Evolutionary conservation across 371 early-diverging fungal species (phyloP), one percentile per base, ranked within the genome.

Genomic region (Rhizopus delemar): DNA sequence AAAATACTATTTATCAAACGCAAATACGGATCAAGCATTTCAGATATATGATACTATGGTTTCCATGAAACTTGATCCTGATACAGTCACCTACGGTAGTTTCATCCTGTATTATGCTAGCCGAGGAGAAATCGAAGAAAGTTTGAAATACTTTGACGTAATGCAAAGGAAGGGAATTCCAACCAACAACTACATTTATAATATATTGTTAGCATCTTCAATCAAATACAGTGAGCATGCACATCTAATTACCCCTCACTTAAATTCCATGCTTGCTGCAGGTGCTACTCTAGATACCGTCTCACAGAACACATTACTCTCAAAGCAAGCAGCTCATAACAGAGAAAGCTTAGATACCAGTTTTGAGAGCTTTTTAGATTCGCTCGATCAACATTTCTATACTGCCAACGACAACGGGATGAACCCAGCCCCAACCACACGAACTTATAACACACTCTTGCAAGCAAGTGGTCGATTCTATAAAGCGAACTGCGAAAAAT

Each of bases 371-470:
- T 62, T 51, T 35, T 46, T 35, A 45, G 59, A 59, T 31, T 41
- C 62, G 1, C 38, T 67, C 16, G 63, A 59, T 11, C 46, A 45
- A 52, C 51, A 46, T 35, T 34, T 56, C 22, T 46, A 28, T 31
- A 5, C 60, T 6, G 45, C 13, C 0, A 11, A 3, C n/a, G 28
- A 16, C 13, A 28, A 13, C 3, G 12, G 9, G 32, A 4, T 28
- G n/a, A 45, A 32, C 33, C 8, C 48, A 8, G 15, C 22, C 8
- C 57, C 60, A 12, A 60, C 60, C n/a, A 57, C 67, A 12, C 70
- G 73, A 16, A 78, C 78, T 5, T 59, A 66, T 34, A 78, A 78
- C 39, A 69, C 70, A 38, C 51, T 69, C 4, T 53, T 74, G 33
- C 69, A 73, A 22, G 53, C 73, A 0, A 51, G 59, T 35, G 75